phyloP scores from a whole-genome alignment of 2,329 filamentous ascomycete genomes.

The Bipolaris zeicola region DNA sequence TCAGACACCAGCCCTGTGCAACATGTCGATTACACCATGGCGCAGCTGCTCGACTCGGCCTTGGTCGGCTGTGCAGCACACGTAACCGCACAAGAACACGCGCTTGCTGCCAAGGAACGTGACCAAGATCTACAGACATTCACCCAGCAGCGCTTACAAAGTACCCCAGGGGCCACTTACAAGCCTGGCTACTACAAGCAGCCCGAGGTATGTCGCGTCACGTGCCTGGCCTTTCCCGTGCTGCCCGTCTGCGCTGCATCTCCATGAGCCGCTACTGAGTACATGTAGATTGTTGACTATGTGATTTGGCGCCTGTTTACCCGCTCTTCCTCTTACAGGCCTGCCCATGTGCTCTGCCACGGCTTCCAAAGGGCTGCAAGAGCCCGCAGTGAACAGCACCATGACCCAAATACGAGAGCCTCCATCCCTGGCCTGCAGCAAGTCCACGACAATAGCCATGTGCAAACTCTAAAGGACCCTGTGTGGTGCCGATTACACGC shows the following conservation, averaged over 20 bases:
- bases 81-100: constrained; percentile 53
- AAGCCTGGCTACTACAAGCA: constrained; percentile 47
- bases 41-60: constrained; percentile 69
- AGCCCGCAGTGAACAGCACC: constrained; percentile 30
- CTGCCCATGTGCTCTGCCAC: constrained; percentile 80
- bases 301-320: constrained; percentile 77
- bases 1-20: constrained; percentile 47
- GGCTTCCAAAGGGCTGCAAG: constrained; percentile 68
- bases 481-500: constrained; percentile 78
- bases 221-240: not conserved
- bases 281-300: constrained; percentile 55
- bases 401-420: constrained; percentile 43
- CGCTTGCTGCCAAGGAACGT: constrained; percentile 50
- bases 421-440: constrained; percentile 70
- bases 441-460: constrained; percentile 71
- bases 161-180: constrained; percentile 35
- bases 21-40: constrained; percentile 50
- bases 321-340: constrained; percentile 58
- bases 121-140: constrained; percentile 52
- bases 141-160: constrained; percentile 51
- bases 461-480: constrained; percentile 67
- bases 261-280: constrained; percentile 17
- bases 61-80: constrained; percentile 62
- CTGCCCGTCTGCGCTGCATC: not conserved
- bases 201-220: constrained; percentile 49